Percentiles rank a stretch among this genome's conserved stretches.
phyloP scores from a whole-genome alignment of 2,329 filamentous ascomycete species.

The Ceratocystis eucalypticola region DNA sequence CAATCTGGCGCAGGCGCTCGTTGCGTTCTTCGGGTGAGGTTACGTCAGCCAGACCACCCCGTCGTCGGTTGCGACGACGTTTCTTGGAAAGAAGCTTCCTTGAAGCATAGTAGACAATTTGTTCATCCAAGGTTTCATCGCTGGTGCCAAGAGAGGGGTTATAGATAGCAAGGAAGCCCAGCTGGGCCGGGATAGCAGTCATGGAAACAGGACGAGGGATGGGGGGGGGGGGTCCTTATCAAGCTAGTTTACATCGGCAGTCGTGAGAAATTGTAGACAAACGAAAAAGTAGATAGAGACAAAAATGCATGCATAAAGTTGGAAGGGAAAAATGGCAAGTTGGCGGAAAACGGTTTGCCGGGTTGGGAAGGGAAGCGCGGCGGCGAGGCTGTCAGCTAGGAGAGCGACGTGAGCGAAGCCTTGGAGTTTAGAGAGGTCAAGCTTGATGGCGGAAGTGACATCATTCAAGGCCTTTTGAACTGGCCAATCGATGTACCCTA shows the following conservation, averaged over 20 bases:
- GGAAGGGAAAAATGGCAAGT: neutral
- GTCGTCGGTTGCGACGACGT: conserved; percentile 28
- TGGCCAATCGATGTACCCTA: neutral
- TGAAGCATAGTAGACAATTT: conserved; percentile 89
- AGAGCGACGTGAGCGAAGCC: neutral
- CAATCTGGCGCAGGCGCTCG: conserved; percentile 80
- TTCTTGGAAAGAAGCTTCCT: conserved; percentile 31
- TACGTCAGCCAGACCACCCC: conserved; percentile 20
- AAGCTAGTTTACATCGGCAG: too few relatives aligned
- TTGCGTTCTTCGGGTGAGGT: conserved; percentile 57
- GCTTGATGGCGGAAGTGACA: conserved; percentile 8
- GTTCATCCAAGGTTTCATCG: conserved; percentile 50
- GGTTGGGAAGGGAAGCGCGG: neutral
- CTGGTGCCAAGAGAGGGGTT: conserved; percentile 63
- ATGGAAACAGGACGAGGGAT: conserved; percentile 49
- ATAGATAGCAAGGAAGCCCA: conserved; percentile 89
- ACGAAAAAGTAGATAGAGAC: too few relatives aligned
- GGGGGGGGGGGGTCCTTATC: neutral
- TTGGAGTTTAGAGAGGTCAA: neutral
- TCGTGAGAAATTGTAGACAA: too few relatives aligned
- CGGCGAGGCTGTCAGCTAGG: neutral
- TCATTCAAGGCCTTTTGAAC: conserved; percentile 1
- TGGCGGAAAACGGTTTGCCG: neutral
- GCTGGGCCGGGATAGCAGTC: conserved; percentile 23
- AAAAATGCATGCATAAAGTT: too few relatives aligned